Conservation (phyloP, 2,329 filamentous ascomycete genomes). For the Ophiosphaerella herpotricha region DNA sequence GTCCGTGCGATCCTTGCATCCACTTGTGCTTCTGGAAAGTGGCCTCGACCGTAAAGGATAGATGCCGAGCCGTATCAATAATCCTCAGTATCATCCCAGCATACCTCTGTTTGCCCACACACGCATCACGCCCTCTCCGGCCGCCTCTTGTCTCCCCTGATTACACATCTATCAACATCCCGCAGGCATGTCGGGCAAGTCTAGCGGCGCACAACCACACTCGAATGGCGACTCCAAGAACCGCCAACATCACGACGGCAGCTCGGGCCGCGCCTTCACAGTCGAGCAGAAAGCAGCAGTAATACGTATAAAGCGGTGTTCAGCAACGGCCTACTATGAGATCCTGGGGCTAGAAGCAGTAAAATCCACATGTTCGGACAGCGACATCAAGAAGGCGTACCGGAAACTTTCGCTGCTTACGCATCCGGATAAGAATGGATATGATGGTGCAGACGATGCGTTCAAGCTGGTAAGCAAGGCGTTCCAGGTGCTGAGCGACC, state of each 20-base stretch:
- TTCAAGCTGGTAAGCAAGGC: slow-evolving; percentile 98
- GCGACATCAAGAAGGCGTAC: slow-evolving; percentile 97
- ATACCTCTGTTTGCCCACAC: neutral
- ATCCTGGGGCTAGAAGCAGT: slow-evolving; percentile 77
- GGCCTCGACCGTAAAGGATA: slow-evolving; percentile 27
- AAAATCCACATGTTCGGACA: slow-evolving; percentile 69
- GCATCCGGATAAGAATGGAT: slow-evolving; percentile 98
- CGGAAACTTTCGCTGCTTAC: slow-evolving; percentile 91
- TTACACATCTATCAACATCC: slow-evolving; percentile 1
- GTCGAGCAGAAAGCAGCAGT: slow-evolving; percentile 91
- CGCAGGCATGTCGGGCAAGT: slow-evolving; percentile 49
- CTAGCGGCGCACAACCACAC: slow-evolving; percentile 50
- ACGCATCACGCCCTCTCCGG: neutral
- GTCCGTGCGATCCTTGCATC: slow-evolving; percentile 27
- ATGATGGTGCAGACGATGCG: slow-evolving; percentile 92
- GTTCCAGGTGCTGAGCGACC: slow-evolving; percentile 89
- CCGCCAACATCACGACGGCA: slow-evolving; percentile 76
- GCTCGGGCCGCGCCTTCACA: slow-evolving; percentile 78
- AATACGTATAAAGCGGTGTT: slow-evolving; percentile 82
- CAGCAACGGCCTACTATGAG: slow-evolving; percentile 90
- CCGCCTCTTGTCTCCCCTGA: neutral
- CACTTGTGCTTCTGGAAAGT: slow-evolving; percentile 22
- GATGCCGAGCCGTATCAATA: slow-evolving; percentile 20
- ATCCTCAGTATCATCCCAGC: neutral
- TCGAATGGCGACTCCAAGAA: slow-evolving; percentile 46